These are phyloP conservation scores for Alternaria brassicae DNA, from an alignment of 2,329 filamentous ascomycete species.

Conservation along the genomic window DNA sequence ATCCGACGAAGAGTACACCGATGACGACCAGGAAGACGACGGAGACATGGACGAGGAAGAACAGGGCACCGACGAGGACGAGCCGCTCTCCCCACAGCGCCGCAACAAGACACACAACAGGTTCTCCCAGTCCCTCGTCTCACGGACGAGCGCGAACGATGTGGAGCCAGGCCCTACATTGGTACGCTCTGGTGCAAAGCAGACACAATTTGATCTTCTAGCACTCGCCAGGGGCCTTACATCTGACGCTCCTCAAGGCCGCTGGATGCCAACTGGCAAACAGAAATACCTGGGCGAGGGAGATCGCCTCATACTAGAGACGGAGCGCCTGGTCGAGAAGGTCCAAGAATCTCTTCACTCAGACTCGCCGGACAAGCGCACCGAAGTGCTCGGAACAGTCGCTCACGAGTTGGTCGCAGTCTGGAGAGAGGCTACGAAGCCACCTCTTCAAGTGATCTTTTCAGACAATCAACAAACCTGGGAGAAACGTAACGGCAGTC, in stretches of 20 bases:
- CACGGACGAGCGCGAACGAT: slow-evolving; percentile 47
- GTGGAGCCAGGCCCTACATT: slow-evolving; percentile 28
- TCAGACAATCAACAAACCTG: slow-evolving; percentile 56
- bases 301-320: slow-evolving; percentile 74
- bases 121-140: slow-evolving; percentile 43
- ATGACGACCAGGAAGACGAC: slow-evolving; percentile 36
- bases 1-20: slow-evolving; percentile 39
- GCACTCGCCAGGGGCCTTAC: slow-evolving; percentile 75
- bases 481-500: slow-evolving; percentile 67
- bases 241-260: slow-evolving; percentile 45
- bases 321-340: slow-evolving; percentile 70
- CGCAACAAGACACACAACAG: slow-evolving; percentile 30
- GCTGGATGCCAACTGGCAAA: neutral
- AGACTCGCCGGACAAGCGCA: slow-evolving; percentile 42
- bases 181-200: slow-evolving; percentile 41
- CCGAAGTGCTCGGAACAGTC: slow-evolving; percentile 35
- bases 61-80: slow-evolving; percentile 49
- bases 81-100: slow-evolving; percentile 55
- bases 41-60: slow-evolving; percentile 47
- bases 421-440: slow-evolving; percentile 61
- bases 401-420: slow-evolving; percentile 39
- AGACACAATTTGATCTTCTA: slow-evolving; percentile 69
- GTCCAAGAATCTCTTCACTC: slow-evolving; percentile 45
- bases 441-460: slow-evolving; percentile 15
- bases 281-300: slow-evolving; percentile 69